Conservation (phyloP, 495 filamentous ascomycete genomes). For the Aspergillus sclerotioniger region DNA sequence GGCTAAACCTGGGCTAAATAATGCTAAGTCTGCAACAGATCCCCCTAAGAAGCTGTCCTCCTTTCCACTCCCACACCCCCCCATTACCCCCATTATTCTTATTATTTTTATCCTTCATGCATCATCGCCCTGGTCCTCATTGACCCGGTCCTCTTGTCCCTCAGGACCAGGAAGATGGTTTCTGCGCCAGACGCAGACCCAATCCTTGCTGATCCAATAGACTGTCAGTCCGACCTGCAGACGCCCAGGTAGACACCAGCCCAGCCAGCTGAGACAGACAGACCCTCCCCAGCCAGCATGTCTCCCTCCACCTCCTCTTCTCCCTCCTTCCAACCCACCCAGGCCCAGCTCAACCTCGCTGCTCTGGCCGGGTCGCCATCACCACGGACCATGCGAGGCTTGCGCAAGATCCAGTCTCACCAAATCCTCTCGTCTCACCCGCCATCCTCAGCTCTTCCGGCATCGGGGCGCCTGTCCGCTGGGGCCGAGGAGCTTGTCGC, state of each 20-base stretch:
- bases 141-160: background rate
- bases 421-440: constrained; percentile 44
- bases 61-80: background rate
- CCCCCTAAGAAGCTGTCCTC: background rate
- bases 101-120: background rate
- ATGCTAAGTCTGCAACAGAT: background rate
- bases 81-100: background rate
- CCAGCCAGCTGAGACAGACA: too few species aligned
- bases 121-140: constrained; percentile 4
- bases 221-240: background rate
- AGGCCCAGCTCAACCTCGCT: constrained; percentile 29
- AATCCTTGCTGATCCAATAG: constrained; percentile 6
- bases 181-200: background rate
- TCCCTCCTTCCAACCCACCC: constrained; percentile 13
- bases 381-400: constrained; percentile 46
- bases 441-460: constrained; percentile 37
- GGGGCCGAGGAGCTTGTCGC: constrained; percentile 21
- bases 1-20: background rate
- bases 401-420: constrained; percentile 55
- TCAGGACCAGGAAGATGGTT: constrained; percentile 16
- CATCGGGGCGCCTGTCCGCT: constrained; percentile 27
- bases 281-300: background rate
- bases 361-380: constrained; percentile 40
- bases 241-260: background rate
- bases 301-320: background rate